Percentiles rank a stretch among this genome's conserved stretches.
Evolutionary conservation across 2,329 filamentous ascomycete species (phyloP).

Genomic region (Diaporthe caulivora): DNA sequence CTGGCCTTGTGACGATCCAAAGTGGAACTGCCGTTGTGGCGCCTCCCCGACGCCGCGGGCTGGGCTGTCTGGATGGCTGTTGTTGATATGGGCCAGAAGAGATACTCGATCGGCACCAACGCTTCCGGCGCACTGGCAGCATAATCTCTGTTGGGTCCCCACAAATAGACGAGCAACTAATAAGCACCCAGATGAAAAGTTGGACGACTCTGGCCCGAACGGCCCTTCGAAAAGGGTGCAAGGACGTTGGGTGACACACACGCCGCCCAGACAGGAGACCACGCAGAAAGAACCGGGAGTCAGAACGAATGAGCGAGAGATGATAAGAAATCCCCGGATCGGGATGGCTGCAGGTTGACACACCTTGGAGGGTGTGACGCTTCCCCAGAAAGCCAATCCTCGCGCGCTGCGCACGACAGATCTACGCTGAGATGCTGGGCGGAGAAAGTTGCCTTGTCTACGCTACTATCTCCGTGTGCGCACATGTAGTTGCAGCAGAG

Average conservation of each 20-base stretch:
- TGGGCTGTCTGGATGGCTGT: not conserved
- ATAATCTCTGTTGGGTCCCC: slow-evolving; percentile 11
- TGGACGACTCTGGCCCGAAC: not conserved
- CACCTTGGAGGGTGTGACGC: slow-evolving; percentile 7
- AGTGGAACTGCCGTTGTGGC: slow-evolving; percentile 6
- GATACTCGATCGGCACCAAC: slow-evolving; percentile 5
- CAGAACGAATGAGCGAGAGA: slow-evolving; percentile 31
- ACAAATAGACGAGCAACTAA: not conserved
- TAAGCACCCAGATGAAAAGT: not conserved
- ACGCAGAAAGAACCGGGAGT: not conserved
- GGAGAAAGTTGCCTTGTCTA: not conserved
- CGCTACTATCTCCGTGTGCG: not conserved
- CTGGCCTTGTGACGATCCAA: slow-evolving; percentile 14
- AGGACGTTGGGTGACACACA: slow-evolving; percentile 1
- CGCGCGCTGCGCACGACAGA: not conserved
- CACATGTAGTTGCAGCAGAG: not conserved
- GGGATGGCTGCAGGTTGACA: slow-evolving; percentile 32
- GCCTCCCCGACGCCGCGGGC: slow-evolving; percentile 15
- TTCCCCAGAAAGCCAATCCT: not conserved
- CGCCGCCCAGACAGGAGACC: not conserved
- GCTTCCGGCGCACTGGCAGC: slow-evolving; percentile 13
- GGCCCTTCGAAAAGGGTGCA: not conserved
- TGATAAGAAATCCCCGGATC: slow-evolving; percentile 37
- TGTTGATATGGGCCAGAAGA: not conserved
- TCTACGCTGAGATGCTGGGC: not conserved